A percentile compares a stretch with the other conserved stretches of the same genome.
Conservation (phyloP, 331 rosid genomes). For the Telfairia occidentalis region DNA sequence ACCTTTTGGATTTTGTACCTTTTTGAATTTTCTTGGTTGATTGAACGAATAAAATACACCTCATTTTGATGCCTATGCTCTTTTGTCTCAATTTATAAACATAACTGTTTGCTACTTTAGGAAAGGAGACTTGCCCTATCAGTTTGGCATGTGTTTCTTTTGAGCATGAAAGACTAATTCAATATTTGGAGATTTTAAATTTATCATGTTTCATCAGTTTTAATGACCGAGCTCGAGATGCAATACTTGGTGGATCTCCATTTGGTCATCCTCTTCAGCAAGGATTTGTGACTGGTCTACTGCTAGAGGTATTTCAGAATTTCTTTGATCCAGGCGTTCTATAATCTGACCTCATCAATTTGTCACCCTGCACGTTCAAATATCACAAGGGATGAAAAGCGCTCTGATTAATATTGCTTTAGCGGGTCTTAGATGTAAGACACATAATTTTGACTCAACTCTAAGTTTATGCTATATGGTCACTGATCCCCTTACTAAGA, state of each 20-base stretch:
- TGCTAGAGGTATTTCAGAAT: conserved; percentile 44
- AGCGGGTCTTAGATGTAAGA: background rate
- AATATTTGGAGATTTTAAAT: background rate
- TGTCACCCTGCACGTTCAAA: background rate
- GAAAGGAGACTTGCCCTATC: background rate
- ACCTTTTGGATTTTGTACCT: background rate
- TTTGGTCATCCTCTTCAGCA: conserved; percentile 96
- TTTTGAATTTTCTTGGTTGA: background rate
- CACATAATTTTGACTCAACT: background rate
- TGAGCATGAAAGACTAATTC: background rate
- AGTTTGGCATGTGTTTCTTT: conserved; percentile 1
- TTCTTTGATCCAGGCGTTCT: background rate
- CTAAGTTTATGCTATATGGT: background rate
- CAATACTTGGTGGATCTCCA: conserved; percentile 91
- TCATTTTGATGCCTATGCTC: background rate
- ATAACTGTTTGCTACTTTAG: background rate
- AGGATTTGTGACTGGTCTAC: conserved; percentile 83
- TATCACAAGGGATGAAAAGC: background rate
- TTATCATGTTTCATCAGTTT: conserved; percentile 42
- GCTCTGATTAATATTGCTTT: background rate
- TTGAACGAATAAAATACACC: background rate
- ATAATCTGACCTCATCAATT: background rate
- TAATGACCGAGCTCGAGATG: conserved; percentile 92
- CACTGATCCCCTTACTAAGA: background rate
- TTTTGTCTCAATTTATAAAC: background rate